Evolutionary conservation across 306 rosid genomes (phyloP).

Genomic region (Ormosia emarginata): DNA sequence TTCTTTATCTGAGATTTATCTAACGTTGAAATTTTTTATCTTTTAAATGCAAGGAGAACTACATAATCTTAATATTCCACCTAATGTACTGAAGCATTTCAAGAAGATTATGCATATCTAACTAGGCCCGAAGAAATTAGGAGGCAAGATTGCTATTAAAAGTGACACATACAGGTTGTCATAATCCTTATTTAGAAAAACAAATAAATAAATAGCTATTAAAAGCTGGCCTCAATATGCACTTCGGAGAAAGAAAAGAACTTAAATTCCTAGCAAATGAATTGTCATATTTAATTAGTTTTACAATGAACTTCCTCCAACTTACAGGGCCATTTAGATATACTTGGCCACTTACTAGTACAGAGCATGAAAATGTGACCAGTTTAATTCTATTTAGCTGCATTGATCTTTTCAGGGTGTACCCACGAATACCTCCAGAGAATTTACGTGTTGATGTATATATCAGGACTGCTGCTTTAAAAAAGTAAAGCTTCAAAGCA

Average conservation of each 20-base stretch:
- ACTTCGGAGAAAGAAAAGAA: not conserved
- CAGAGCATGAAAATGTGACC: constrained; percentile 46
- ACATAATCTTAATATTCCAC: too few relatives aligned
- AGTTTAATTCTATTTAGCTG: constrained; percentile 38
- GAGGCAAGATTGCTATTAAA: too few relatives aligned
- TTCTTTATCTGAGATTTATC: too few relatives aligned
- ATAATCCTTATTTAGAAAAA: too few relatives aligned
- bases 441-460: constrained; percentile 50
- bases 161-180: too few relatives aligned
- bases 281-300: constrained; percentile 24
- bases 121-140: too few relatives aligned
- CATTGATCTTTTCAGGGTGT: constrained; percentile 35
- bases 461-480: constrained; percentile 44
- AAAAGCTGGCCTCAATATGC: not conserved
- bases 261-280: constrained; percentile 42
- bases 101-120: too few relatives aligned
- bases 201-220: too few relatives aligned
- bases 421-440: constrained; percentile 42
- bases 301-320: constrained; percentile 38
- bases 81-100: too few relatives aligned
- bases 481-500: constrained; percentile 46
- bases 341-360: constrained; percentile 41
- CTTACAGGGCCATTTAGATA: constrained; percentile 46
- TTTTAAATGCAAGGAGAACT: too few relatives aligned
- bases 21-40: too few relatives aligned